phyloP scores from a whole-genome alignment of 2,329 filamentous ascomycete species.

The Aspergillus ibericus region DNA sequence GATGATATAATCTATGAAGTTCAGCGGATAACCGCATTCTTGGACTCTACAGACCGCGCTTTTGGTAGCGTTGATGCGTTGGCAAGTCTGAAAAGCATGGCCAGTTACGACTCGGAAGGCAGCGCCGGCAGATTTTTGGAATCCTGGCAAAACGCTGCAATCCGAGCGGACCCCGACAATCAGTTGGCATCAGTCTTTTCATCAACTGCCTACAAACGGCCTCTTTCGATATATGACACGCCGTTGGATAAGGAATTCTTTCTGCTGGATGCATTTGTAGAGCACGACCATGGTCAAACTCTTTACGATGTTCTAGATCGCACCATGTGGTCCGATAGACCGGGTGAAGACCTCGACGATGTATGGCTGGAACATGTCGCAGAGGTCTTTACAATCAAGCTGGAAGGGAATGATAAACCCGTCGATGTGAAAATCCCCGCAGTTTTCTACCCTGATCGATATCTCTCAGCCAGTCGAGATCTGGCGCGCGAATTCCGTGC shows the following conservation, averaged over 20 bases:
- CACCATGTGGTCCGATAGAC: constrained; percentile 49
- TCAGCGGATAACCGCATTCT: constrained; percentile 62
- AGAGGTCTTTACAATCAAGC: constrained; percentile 56
- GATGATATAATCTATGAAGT: constrained; percentile 56
- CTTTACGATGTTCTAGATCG: constrained; percentile 57
- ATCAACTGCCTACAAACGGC: constrained; percentile 45
- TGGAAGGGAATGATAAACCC: constrained; percentile 35
- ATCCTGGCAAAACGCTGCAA: constrained; percentile 50
- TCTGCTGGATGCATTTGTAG: constrained; percentile 40
- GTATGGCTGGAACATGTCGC: constrained; percentile 51
- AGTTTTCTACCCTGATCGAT: constrained; percentile 60
- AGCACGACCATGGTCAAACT: constrained; percentile 41
- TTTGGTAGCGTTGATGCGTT: constrained; percentile 60
- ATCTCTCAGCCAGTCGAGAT: constrained; percentile 54
- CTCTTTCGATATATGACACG: constrained; percentile 28
- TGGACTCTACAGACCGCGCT: constrained; percentile 57
- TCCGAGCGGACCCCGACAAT: constrained; percentile 43
- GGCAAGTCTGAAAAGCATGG: constrained; percentile 42
- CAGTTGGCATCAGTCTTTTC: constrained; percentile 48
- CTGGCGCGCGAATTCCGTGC: constrained; percentile 49
- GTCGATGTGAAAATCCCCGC: constrained; percentile 54
- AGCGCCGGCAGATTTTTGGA: constrained; percentile 49
- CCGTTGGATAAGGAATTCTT: constrained; percentile 40
- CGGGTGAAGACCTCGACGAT: constrained; percentile 43
- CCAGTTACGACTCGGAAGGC: constrained; percentile 36